Conservation (phyloP, 176 grass and related monocot genomes). For the Paspalum vaginatum region DNA sequence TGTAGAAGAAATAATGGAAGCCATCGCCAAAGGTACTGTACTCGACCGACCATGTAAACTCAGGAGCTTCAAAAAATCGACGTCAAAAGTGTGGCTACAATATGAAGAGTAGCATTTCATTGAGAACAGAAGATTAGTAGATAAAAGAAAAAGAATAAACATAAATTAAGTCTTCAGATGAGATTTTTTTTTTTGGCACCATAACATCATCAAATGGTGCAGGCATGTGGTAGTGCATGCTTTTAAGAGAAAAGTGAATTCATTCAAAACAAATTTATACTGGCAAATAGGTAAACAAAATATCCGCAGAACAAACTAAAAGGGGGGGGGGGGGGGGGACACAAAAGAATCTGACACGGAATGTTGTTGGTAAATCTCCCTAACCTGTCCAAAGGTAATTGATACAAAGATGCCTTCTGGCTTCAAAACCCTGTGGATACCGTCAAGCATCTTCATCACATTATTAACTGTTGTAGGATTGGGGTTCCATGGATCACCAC, state of each 20-base stretch:
- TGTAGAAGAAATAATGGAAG: constrained; percentile 96
- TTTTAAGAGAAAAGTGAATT: background rate
- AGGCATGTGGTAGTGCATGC: background rate
- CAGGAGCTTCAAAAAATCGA: constrained; percentile 68
- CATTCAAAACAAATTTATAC: constrained; percentile 13
- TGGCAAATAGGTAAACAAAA: background rate
- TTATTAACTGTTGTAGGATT: constrained; percentile 63
- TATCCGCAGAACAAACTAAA: background rate
- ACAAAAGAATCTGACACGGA: background rate
- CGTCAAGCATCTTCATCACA: constrained; percentile 91
- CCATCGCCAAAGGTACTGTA: constrained; percentile 79
- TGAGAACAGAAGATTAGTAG: constrained; percentile 1
- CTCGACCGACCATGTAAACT: constrained; percentile 84
- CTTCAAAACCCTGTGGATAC: constrained; percentile 83
- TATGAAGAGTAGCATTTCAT: constrained; percentile 10
- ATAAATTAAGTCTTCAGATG: background rate
- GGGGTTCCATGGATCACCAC: constrained; percentile 95
- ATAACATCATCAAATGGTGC: background rate
- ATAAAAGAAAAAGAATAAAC: background rate
- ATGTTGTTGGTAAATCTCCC: constrained; percentile 8
- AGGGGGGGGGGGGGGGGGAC: background rate
- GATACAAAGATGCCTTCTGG: constrained; percentile 76
- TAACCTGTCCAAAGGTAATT: constrained; percentile 91
- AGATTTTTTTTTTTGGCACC: background rate
- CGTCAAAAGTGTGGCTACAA: constrained; percentile 85